These are phyloP conservation scores for Pythium rhizo-oryzae DNA, from an alignment of 352 stramenopile genomes.

Conservation along the genomic window DNA sequence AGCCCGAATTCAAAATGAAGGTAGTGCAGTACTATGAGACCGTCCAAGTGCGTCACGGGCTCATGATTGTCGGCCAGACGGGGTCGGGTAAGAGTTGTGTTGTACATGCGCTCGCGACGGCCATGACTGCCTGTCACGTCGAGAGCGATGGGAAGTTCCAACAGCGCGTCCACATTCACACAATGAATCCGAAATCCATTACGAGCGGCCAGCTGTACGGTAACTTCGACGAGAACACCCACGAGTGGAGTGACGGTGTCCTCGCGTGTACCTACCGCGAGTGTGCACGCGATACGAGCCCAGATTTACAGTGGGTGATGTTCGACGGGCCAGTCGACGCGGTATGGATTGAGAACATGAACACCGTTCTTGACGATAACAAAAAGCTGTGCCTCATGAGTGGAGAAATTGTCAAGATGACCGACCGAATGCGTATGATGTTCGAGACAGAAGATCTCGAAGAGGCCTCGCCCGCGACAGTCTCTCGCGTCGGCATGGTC, in stretches of 20 bases:
- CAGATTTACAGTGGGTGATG: slow-evolving; percentile 94
- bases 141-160: slow-evolving; percentile 63
- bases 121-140: slow-evolving; percentile 71
- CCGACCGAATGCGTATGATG: slow-evolving; percentile 97
- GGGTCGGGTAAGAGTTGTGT: slow-evolving; percentile 95
- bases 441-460: slow-evolving; percentile 96
- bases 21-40: slow-evolving; percentile 97
- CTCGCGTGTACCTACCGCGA: slow-evolving; percentile 94
- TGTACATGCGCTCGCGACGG: slow-evolving; percentile 78
- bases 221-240: slow-evolving; percentile 94
- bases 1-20: slow-evolving; percentile 93
- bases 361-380: slow-evolving; percentile 96
- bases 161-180: slow-evolving; percentile 76
- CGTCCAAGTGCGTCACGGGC: slow-evolving; percentile 95
- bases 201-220: slow-evolving; percentile 96
- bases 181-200: slow-evolving; percentile 96
- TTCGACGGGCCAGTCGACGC: slow-evolving; percentile 95
- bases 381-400: slow-evolving; percentile 95
- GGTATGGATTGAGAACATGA: slow-evolving; percentile 98
- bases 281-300: slow-evolving; percentile 85
- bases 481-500: slow-evolving; percentile 95
- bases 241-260: slow-evolving; percentile 96
- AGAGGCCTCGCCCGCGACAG: slow-evolving; percentile 93
- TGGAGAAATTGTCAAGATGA: slow-evolving; percentile 96
- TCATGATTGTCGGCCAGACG: slow-evolving; percentile 96